Conservation (phyloP, 1,139 yeast species). For the Magnusiomyces sp. region DNA sequence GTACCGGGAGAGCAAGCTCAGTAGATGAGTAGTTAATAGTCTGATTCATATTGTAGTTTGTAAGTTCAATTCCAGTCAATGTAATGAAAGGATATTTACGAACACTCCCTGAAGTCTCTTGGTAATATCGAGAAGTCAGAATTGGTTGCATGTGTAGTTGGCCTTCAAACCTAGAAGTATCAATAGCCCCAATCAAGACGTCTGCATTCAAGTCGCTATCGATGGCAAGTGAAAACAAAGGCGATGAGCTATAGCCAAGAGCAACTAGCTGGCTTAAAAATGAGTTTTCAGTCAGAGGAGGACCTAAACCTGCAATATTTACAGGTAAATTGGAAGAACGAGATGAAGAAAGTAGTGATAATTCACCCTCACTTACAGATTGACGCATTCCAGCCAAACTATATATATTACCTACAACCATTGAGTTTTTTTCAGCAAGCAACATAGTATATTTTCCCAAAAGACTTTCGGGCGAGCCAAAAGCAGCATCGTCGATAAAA, state of each 20-base stretch:
- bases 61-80: slow-evolving; percentile 45
- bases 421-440: slow-evolving; percentile 14
- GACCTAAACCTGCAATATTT: slow-evolving; percentile 22
- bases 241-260: slow-evolving; percentile 11
- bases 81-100: slow-evolving; percentile 44
- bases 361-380: slow-evolving; percentile 2
- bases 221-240: slow-evolving; percentile 17
- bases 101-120: slow-evolving; percentile 29
- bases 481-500: slow-evolving; percentile 15
- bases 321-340: slow-evolving; percentile 12
- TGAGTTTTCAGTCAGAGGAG: slow-evolving; percentile 8
- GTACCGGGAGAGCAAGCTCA: slow-evolving; percentile 39
- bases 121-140: slow-evolving; percentile 7
- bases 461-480: slow-evolving; percentile 9
- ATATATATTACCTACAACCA: slow-evolving; percentile 6
- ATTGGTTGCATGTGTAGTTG: slow-evolving; percentile 20
- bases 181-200: slow-evolving; percentile 21
- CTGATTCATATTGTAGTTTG: slow-evolving; percentile 29
- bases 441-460: slow-evolving; percentile 17
- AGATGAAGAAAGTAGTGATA: neutral
- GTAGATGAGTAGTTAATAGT: slow-evolving; percentile 6
- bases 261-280: slow-evolving; percentile 11
- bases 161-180: slow-evolving; percentile 16
- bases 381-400: slow-evolving; percentile 4
- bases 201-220: slow-evolving; percentile 11